Evolutionary conservation across 108 stramenopile species (phyloP), one percentile per base, ranked within the genome.

Genomic region (Bacterosira constricta): DNA sequence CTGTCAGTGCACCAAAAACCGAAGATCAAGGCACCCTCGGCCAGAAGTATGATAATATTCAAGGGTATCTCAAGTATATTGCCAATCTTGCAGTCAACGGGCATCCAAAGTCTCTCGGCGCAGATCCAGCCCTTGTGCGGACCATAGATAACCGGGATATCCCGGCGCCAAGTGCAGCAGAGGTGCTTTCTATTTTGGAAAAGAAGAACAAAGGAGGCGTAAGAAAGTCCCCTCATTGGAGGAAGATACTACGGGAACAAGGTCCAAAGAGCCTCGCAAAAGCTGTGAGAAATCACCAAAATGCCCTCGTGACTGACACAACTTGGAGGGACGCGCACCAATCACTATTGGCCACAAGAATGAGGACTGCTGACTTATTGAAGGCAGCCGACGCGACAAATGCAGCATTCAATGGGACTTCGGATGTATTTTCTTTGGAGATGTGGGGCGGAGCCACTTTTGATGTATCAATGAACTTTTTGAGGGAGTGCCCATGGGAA

Each of bases 291-390:
- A 64, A 52, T 18, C 80, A 96, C 75, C 67, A 93, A 23, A 92
- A 92, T n/a, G 71, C 93, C 39, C 62, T 98, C 18, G 50, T 98
- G 23, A 98, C 96, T 10, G 98, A 98, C 81, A 98, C 98, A 4
- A 98, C 98, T n/a, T 95, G 93, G 97, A 85, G 98, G 29, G 98
- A 98, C 82, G 97, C 98, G 1, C 98, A 98, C 70, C 98, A 98
- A 72, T 92, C 90, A 12, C 86, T 98, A 10, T 77, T 98, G 34
- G 98, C 98, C 11, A 98, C 98, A 21, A 80, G 98, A 18, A 80
- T 97, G 74, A 77, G 98, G 27, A 97, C 98, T 27, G 63, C 68
- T 31, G 98, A 99, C 67, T 69, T 99, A 45, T 84, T 96, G 32
- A 88, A 88, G 30, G 89, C 93, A 46, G 95, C 97, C 38, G 84